phyloP scores from a whole-genome alignment of 306 rosid genomes.

The Potentilla sterilis region DNA sequence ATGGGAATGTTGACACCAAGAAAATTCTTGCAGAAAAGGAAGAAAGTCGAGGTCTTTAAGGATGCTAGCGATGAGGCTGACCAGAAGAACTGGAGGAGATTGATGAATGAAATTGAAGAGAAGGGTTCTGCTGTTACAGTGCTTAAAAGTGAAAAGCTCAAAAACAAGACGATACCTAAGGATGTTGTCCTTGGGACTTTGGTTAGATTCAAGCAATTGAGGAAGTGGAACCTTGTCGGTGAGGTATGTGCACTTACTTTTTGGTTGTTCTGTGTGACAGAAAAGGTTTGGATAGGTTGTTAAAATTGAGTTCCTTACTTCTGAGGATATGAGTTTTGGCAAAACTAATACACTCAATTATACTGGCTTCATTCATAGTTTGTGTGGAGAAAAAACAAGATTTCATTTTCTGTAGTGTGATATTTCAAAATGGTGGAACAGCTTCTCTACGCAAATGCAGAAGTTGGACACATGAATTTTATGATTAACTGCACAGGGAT shows the following conservation, averaged over 20 bases:
- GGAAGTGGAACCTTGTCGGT: conserved; percentile 75
- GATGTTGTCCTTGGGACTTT: conserved; percentile 74
- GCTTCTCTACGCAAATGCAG: not conserved
- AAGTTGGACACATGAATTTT: no score
- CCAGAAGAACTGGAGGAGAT: conserved; percentile 82
- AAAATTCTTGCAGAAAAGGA: conserved; percentile 72
- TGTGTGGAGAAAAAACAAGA: not conserved
- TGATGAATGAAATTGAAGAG: conserved; percentile 75
- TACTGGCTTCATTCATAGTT: conserved; percentile 5
- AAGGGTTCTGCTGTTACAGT: conserved; percentile 75
- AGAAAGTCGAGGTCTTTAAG: conserved; percentile 55
- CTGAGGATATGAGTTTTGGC: not conserved
- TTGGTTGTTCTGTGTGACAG: not conserved
- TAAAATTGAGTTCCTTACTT: not conserved
- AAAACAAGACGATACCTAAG: conserved; percentile 51
- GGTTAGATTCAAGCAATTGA: conserved; percentile 80
- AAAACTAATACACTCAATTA: not conserved
- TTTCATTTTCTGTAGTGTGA: not conserved
- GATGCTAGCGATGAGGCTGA: conserved; percentile 76
- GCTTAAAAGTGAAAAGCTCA: conserved; percentile 48
- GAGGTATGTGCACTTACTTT: conserved; percentile 51
- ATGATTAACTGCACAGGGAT: no score
- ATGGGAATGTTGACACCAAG: conserved; percentile 83
- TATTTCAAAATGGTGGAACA: not conserved
- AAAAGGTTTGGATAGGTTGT: not conserved